phyloP scores from a whole-genome alignment of 2,329 filamentous ascomycete species.

The Fusarium aywerte region DNA sequence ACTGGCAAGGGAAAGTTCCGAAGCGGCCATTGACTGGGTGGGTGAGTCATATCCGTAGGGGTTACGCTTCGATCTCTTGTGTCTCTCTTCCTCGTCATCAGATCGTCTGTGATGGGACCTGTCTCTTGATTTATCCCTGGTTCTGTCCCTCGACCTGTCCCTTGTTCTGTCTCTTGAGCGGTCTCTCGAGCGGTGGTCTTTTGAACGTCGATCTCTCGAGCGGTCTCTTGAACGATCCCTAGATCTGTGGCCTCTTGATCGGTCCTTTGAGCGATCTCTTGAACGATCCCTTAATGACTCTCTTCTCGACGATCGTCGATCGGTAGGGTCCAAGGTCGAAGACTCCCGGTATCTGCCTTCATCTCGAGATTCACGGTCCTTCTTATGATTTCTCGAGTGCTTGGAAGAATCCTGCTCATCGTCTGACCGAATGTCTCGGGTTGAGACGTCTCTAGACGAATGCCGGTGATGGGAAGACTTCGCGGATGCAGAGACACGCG shows the following conservation, averaged over 20 bases:
- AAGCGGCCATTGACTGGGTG: slow-evolving; percentile 49
- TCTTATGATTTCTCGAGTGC: slow-evolving; percentile 33
- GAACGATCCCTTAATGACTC: slow-evolving; percentile 31
- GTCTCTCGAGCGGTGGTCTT: slow-evolving; percentile 14
- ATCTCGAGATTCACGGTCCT: slow-evolving; percentile 29
- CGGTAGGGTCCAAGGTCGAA: slow-evolving; percentile 20
- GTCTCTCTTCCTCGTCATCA: slow-evolving; percentile 51
- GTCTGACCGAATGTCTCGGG: slow-evolving; percentile 38
- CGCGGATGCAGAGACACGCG: slow-evolving; percentile 26
- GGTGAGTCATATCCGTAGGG: slow-evolving; percentile 47
- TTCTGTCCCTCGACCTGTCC: slow-evolving; percentile 6
- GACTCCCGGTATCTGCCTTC: slow-evolving; percentile 27
- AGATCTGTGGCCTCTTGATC: slow-evolving; percentile 3
- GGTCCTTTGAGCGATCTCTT: slow-evolving; percentile 18
- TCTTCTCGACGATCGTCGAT: slow-evolving; percentile 31
- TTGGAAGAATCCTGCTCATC: slow-evolving; percentile 32
- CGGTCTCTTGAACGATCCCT: slow-evolving; percentile 12
- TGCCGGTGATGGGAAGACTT: slow-evolving; percentile 30
- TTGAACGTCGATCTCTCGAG: slow-evolving; percentile 1
- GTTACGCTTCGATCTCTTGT: slow-evolving; percentile 53
- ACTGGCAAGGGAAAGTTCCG: slow-evolving; percentile 53
- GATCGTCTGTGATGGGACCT: slow-evolving; percentile 29
- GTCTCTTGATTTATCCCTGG: slow-evolving; percentile 29
- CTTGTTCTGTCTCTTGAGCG: slow-evolving; percentile 11
- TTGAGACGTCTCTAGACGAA: slow-evolving; percentile 30